A percentile compares a stretch with the other conserved stretches of the same genome.
Conservation (phyloP, 1,284 basidiomycete genomes). For the Serendipita sp. region DNA sequence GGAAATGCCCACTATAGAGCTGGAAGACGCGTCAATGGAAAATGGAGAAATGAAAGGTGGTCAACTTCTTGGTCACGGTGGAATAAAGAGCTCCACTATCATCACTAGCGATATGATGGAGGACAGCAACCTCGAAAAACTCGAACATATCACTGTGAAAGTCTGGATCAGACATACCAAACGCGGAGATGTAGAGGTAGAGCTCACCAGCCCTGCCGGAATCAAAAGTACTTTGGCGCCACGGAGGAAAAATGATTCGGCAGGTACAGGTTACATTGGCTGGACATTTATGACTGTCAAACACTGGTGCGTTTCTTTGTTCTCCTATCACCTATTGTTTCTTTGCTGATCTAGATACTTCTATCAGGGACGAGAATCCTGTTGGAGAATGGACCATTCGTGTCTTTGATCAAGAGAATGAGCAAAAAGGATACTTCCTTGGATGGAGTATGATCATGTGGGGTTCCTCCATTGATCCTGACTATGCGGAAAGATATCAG, state of each 20-base stretch:
- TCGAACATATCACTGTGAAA: conserved; percentile 44
- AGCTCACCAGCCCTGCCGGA: conserved; percentile 35
- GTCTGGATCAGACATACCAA: conserved; percentile 40
- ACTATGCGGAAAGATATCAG: conserved; percentile 29
- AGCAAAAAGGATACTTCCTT: conserved; percentile 32
- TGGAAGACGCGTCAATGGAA: conserved; percentile 15
- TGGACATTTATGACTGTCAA: conserved; percentile 53
- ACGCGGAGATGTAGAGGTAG: conserved; percentile 41
- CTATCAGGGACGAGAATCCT: conserved; percentile 35
- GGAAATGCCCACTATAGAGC: conserved; percentile 24
- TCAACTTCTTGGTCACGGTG: conserved; percentile 25
- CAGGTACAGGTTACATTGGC: conserved; percentile 32
- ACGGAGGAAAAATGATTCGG: conserved; percentile 34
- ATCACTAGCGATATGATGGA: conserved; percentile 30
- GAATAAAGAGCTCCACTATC: conserved; percentile 26
- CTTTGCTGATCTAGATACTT: neutral
- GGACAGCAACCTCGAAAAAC: conserved; percentile 33
- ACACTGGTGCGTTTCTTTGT: conserved; percentile 32
- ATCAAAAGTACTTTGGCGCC: conserved; percentile 36
- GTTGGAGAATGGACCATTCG: conserved; percentile 39
- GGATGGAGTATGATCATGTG: conserved; percentile 41
- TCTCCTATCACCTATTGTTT: neutral
- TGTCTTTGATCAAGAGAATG: conserved; percentile 31
- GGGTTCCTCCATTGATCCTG: conserved; percentile 36
- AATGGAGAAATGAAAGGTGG: conserved; percentile 18